These are phyloP conservation scores for Dimocarpus longan DNA, from an alignment of 345 rosid species.

Conservation along the genomic window DNA sequence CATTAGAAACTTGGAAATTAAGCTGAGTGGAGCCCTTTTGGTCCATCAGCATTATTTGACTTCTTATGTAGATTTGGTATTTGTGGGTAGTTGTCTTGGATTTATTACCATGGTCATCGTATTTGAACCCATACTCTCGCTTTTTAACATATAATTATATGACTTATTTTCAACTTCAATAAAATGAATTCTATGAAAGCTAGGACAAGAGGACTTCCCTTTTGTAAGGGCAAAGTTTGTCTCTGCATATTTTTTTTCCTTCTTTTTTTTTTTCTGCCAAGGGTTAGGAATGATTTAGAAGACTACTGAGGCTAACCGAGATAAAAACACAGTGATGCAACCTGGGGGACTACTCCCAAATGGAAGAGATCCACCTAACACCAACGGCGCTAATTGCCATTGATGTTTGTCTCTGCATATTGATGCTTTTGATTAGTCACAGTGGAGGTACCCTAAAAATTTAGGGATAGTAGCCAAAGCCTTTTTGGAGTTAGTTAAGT, in stretches of 20 bases:
- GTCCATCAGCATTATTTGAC: constrained; percentile 4
- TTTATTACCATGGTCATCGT: neutral
- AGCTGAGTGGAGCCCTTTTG: neutral
- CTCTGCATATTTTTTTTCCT: neutral
- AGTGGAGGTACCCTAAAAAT: too few species aligned
- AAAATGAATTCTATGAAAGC: neutral
- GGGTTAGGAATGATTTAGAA: too few species aligned
- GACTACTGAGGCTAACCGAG: too few species aligned
- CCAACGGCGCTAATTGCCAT: too few species aligned
- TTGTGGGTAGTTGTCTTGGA: constrained; percentile 2
- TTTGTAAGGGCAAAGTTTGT: neutral
- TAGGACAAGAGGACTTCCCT: neutral
- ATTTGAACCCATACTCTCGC: neutral
- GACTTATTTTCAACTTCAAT: neutral
- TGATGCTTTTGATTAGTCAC: too few species aligned
- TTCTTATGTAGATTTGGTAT: neutral
- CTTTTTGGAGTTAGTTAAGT: neutral
- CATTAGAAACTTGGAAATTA: neutral
- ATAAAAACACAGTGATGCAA: too few species aligned
- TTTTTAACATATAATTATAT: neutral
- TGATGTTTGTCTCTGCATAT: neutral
- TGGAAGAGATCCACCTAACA: too few species aligned
- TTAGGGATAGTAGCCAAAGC: neutral
- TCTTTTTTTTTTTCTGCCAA: too few species aligned
- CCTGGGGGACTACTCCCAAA: too few species aligned